phyloP scores from a whole-genome alignment of 306 rosid genomes.

The Cicer chorassanicum region DNA sequence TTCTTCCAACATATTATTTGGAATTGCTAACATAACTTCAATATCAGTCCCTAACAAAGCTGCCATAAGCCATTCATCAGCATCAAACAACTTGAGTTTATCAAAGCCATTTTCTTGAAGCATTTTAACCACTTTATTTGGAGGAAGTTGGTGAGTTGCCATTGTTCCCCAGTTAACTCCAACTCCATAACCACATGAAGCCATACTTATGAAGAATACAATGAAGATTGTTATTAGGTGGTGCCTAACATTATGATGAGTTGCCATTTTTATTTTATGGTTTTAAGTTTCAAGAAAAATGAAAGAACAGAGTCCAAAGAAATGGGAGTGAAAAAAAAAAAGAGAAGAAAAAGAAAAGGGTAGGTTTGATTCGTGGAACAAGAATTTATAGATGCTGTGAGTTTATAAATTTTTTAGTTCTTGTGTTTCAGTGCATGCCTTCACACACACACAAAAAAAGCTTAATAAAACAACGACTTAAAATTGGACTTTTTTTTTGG shows the following conservation, averaged over 20 bases:
- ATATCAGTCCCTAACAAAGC: slow-evolving; percentile 77
- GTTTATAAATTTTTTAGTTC: slow-evolving; percentile 9
- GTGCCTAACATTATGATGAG: slow-evolving; percentile 14
- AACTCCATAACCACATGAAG: slow-evolving; percentile 47
- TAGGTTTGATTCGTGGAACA: slow-evolving; percentile 38
- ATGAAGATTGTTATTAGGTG: slow-evolving; percentile 45
- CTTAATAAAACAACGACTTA: slow-evolving; percentile 19
- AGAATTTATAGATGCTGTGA: slow-evolving; percentile 42
- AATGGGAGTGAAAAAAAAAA: slow-evolving; percentile 39
- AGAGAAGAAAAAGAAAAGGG: slow-evolving; percentile 49
- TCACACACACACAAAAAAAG: slow-evolving; percentile 47
- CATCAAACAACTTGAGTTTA: slow-evolving; percentile 82
- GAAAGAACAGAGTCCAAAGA: slow-evolving; percentile 47
- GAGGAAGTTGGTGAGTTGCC: slow-evolving; percentile 76
- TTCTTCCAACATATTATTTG: slow-evolving; percentile 72
- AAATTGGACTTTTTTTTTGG: not conserved
- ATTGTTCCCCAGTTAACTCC: slow-evolving; percentile 99
- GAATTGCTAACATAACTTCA: slow-evolving; percentile 88
- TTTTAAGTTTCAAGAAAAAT: slow-evolving; percentile 48
- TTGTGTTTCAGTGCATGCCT: slow-evolving; percentile 50
- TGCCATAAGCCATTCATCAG: slow-evolving; percentile 74
- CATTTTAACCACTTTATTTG: slow-evolving; percentile 72
- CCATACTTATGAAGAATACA: slow-evolving; percentile 46
- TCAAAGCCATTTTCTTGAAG: slow-evolving; percentile 72
- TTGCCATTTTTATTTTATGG: slow-evolving; percentile 53